A percentile compares a stretch with the other conserved stretches of the same genome.
These are phyloP conservation scores for Apiospora kogelbergensis DNA, from an alignment of 2,329 filamentous ascomycete genomes.

Conservation along the genomic window DNA sequence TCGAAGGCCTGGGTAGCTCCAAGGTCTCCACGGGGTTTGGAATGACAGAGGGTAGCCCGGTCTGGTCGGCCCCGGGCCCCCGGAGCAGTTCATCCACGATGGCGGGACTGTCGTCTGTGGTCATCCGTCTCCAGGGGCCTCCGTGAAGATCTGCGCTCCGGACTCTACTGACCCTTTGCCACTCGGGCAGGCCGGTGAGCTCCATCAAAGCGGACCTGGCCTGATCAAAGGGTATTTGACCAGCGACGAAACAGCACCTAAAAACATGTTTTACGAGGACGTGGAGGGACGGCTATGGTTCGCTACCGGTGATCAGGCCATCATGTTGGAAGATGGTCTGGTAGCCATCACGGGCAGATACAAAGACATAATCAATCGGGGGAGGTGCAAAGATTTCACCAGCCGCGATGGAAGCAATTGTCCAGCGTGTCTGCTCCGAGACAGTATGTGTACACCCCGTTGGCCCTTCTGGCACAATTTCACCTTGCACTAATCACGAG, in stretches of 20 bases:
- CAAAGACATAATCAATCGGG: constrained; percentile 9
- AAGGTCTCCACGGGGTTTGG: constrained; percentile 1
- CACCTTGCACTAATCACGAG: too few relatives aligned
- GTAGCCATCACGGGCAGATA: constrained; percentile 8
- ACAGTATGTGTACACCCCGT: not conserved
- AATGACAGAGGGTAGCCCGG: constrained; percentile 9
- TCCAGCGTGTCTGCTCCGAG: not conserved
- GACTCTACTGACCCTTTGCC: not conserved
- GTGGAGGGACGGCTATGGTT: not conserved
- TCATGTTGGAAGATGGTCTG: constrained; percentile 1
- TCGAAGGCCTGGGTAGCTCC: not conserved
- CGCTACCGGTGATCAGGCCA: constrained; percentile 4
- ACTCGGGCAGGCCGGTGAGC: constrained; percentile 1
- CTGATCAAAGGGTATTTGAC: not conserved
- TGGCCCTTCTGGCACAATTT: too few relatives aligned
- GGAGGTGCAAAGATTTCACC: constrained; percentile 2
- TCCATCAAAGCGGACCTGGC: constrained; percentile 8
- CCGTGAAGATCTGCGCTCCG: not conserved
- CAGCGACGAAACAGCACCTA: not conserved
- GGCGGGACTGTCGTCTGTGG: not conserved
- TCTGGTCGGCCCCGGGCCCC: not conserved
- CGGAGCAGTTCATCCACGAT: not conserved
- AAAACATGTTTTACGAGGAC: not conserved
- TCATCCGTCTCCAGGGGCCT: not conserved
- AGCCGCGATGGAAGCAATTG: not conserved